Percentiles rank a stretch among this genome's conserved stretches.
Conservation (phyloP, 148 eudicot genomes). For the Rhododendron ferrugineum region DNA sequence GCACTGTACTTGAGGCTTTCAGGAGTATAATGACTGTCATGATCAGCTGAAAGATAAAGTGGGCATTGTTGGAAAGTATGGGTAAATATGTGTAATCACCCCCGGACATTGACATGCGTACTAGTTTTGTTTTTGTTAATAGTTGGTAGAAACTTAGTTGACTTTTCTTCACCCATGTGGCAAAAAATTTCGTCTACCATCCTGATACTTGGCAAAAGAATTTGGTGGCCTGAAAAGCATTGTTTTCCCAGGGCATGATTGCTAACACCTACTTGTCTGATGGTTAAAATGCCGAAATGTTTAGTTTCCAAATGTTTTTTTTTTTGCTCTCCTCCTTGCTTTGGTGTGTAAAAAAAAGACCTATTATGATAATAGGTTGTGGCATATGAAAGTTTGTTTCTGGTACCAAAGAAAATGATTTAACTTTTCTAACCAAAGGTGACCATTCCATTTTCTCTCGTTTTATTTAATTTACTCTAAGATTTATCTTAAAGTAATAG, state of each 20-base stretch:
- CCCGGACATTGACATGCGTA: background rate
- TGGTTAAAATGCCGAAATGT: background rate
- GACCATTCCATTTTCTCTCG: background rate
- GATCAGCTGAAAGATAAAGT: background rate
- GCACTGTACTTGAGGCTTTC: background rate
- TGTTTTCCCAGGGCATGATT: background rate
- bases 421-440: background rate
- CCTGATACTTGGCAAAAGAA: background rate
- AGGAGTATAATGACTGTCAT: background rate
- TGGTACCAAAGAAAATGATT: background rate
- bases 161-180: background rate
- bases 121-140: background rate
- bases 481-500: background rate
- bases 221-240: background rate
- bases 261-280: background rate
- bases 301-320: background rate
- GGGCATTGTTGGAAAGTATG: background rate
- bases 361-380: background rate
- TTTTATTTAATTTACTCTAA: background rate
- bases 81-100: background rate
- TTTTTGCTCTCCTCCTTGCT: background rate
- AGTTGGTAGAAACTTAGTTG: background rate
- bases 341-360: background rate
- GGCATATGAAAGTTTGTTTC: conserved; percentile 3
- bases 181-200: background rate